These are phyloP conservation scores for Rhodotorula diobovata DNA, from an alignment of 768 basidiomycete genomes.

Conservation along the genomic window DNA sequence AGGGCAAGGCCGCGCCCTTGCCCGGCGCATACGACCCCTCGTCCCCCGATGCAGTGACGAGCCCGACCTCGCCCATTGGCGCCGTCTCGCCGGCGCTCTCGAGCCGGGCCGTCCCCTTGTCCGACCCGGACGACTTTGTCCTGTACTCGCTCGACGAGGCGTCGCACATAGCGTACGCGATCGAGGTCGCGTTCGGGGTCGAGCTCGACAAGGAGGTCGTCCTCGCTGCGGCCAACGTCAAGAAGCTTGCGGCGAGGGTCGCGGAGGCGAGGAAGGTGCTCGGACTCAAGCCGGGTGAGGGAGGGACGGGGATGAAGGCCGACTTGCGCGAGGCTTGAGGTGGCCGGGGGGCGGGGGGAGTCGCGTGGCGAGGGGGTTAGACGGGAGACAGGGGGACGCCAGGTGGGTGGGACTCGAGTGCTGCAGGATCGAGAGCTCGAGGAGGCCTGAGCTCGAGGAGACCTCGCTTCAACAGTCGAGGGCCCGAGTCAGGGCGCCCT, in stretches of 20 bases:
- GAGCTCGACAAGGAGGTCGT: conserved; percentile 87
- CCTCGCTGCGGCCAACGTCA: conserved; percentile 86
- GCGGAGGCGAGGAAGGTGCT: conserved; percentile 49
- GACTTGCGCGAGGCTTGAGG: conserved; percentile 18
- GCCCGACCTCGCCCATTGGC: not conserved
- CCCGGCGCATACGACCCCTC: not conserved
- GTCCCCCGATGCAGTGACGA: not conserved
- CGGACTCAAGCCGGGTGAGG: conserved; percentile 11
- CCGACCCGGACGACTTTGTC: conserved; percentile 86
- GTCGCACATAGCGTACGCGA: conserved; percentile 72
- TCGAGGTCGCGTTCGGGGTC: conserved; percentile 76
- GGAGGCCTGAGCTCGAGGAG: too few relatives aligned
- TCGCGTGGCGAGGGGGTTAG: not conserved
- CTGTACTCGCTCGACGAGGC: conserved; percentile 92
- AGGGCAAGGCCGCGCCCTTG: conserved; percentile 2
- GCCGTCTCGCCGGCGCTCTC: not conserved
- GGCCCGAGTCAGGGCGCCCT: not conserved
- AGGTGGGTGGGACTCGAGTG: not conserved
- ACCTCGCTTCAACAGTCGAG: not conserved
- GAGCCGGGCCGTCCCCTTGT: not conserved
- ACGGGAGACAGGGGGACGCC: too few relatives aligned
- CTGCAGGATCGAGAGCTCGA: too few relatives aligned
- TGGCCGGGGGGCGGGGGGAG: too few relatives aligned
- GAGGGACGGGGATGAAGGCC: conserved; percentile 4
- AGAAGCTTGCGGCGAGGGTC: conserved; percentile 76